Percentiles rank a stretch among this genome's conserved stretches.
Conservation (phyloP, 352 stramenopile species). For the Phytopythium boreale region DNA sequence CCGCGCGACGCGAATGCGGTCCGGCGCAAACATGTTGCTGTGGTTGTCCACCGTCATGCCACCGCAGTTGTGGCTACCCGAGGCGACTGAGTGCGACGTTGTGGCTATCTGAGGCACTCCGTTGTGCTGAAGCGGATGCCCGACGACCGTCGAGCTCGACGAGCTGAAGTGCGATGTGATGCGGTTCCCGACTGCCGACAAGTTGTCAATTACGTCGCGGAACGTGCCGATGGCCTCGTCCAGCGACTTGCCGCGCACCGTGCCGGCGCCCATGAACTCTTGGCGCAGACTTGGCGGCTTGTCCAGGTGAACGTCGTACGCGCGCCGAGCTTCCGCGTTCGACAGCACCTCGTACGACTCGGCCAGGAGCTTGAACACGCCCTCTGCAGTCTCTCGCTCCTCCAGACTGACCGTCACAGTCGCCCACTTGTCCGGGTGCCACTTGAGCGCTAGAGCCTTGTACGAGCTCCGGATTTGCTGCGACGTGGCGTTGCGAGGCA, state of each 20-base stretch:
- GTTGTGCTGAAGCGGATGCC: slow-evolving; percentile 47
- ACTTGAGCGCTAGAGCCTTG: slow-evolving; percentile 51
- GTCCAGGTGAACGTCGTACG: slow-evolving; percentile 64
- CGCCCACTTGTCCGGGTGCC: slow-evolving; percentile 65
- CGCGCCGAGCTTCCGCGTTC: slow-evolving; percentile 37
- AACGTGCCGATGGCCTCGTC: slow-evolving; percentile 82
- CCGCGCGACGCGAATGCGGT: slow-evolving; percentile 65
- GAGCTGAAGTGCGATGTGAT: slow-evolving; percentile 63
- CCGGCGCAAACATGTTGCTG: slow-evolving; percentile 71
- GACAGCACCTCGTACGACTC: slow-evolving; percentile 84
- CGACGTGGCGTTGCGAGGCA: slow-evolving; percentile 32
- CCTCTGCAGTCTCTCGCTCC: slow-evolving; percentile 65
- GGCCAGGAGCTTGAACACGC: slow-evolving; percentile 79
- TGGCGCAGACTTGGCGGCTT: slow-evolving; percentile 46
- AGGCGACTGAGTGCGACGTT: slow-evolving; percentile 4
- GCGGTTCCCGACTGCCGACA: slow-evolving; percentile 37
- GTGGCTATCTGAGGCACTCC: slow-evolving; percentile 2
- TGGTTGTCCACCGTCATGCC: slow-evolving; percentile 53
- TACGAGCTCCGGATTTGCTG: slow-evolving; percentile 52
- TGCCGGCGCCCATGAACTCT: slow-evolving; percentile 71
- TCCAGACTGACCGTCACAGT: slow-evolving; percentile 27
- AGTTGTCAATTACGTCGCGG: slow-evolving; percentile 61
- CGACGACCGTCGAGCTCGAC: slow-evolving; percentile 66
- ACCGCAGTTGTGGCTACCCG: slow-evolving; percentile 5
- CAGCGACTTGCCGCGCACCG: slow-evolving; percentile 68